Evolutionary conservation across 1,139 yeast genomes (phyloP), one percentile per base, ranked within the genome.

Genomic region (Hyphopichia wangnamkhiaoensis): DNA sequence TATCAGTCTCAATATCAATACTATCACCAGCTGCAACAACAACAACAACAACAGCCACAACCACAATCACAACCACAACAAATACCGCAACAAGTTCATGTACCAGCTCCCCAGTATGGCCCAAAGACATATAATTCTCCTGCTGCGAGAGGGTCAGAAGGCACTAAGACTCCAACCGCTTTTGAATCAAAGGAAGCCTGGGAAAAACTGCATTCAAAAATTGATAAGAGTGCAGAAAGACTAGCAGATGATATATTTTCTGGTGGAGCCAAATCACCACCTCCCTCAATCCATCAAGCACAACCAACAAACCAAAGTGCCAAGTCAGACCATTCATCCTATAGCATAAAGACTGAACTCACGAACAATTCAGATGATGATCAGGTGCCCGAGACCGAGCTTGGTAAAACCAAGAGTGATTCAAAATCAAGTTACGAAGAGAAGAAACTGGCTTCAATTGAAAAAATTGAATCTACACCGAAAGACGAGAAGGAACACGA

Each of bases 171-270:
- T 5, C 33, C 24, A 4, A 18, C 34, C 6, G 61, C 58, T 16
- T 59, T 59, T 31, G 63, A 60, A 25, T 55, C 49, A 37, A 63
- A 61, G 35, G 75, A 70, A 41, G 71, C 74, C 0, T 69, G 76
- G 76, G 65, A 66, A 43, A 42, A 33, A 7, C 45, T 37, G 31
- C 38, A 48, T 14, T 38, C 52, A 1, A 46, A 43, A n/a, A 51
- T 52, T 9, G 56, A 56, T 31, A 42, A 33, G 16, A 57, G 61
- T 38, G 71, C 76, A 1, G 73, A 63, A 40, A 62, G 57, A 40
- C 54, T 72, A 37, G 76, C 63, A 0, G 75, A 71, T 43, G 76
- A 68, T 45, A 70, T 72, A 7, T 71, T 71, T 46, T 52, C 59
- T 2, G 29, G 33, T 7, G 33, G 45, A 43, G 26, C 36, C 43